Evolutionary conservation across 257 asterid species (phyloP), one percentile per base, ranked within the genome.

Genomic region (Euphrasia confusa): DNA sequence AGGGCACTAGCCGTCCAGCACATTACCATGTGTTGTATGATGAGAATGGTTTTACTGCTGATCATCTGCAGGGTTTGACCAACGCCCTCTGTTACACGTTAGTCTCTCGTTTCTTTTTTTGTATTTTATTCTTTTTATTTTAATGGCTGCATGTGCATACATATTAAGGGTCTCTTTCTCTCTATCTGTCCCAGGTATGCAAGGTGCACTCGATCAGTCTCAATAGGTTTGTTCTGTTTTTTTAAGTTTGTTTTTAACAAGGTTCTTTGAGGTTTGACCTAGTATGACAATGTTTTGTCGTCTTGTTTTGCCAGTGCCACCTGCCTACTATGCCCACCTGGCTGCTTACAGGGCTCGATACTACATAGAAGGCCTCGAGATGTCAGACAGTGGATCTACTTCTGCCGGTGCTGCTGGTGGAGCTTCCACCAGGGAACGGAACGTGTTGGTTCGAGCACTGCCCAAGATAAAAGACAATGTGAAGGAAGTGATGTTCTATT

Each of bases 1-100:
- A 84, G 97, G 97, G 97, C 13, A 92, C 98, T 0, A 86, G 97
- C 54, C 85, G 95, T 2, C 98, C 98, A 0, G 15, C 90, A 1
- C 98, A 91, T 49, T 91, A 91, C 67, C 97, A 88, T 57, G 98
- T 91, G 4, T 44, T 91, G 47, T 78, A 32, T 33, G 98, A 88
- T 7, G 98, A 91, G 81, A 91, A 88, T 54, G 1, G 2, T 0
- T 88, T 91, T 79, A 72, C 15, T 10, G 97, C 98, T 0, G 90
- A 91, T 73, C 92, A 74, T 3, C 53, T 91, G 33, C 98, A 88
- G 54, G 6, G 1, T n/a, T 76, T 92, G 1, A 92, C 97, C 0
- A 81, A 92, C 73, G 68, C 18, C 48, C 54, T 88, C 61, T 88
- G 98, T 30, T 92, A 88, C 71, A 92, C 97, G 96, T 88, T 76